A percentile compares a stretch with the other conserved stretches of the same genome.
These are phyloP conservation scores for Xylariomycetidae sp. DNA, from an alignment of 2,329 filamentous ascomycete genomes.

Conservation along the genomic window DNA sequence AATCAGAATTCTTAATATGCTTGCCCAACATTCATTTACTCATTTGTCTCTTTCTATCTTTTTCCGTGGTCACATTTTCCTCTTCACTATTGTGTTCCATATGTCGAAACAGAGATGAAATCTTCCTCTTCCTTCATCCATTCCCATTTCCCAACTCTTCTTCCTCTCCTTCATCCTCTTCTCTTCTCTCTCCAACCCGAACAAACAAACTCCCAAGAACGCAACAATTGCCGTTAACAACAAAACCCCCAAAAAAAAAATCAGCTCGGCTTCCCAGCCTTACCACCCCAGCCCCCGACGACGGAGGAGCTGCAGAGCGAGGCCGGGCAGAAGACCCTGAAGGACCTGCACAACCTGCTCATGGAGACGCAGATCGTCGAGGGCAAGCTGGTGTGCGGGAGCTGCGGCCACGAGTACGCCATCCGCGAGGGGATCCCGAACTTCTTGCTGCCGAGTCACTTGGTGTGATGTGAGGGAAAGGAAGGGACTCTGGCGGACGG, in stretches of 20 bases:
- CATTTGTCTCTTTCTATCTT: too few relatives aligned
- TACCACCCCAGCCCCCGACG: constrained; percentile 62
- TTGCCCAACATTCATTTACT: too few relatives aligned
- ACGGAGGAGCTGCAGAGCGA: constrained; percentile 56
- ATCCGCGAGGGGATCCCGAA: constrained; percentile 96
- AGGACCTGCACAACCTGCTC: constrained; percentile 75
- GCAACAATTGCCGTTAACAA: too few relatives aligned
- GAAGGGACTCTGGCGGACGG: too few relatives aligned
- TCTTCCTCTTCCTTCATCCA: neutral
- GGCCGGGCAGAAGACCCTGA: constrained; percentile 63
- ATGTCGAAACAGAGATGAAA: constrained; percentile 4
- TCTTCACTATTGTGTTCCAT: too few relatives aligned
- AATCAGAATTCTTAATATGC: too few relatives aligned
- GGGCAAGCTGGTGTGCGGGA: constrained; percentile 84
- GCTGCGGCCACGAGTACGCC: constrained; percentile 89
- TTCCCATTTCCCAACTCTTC: too few relatives aligned
- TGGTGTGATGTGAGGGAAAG: too few relatives aligned
- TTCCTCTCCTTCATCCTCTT: too few relatives aligned
- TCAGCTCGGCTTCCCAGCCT: constrained; percentile 73
- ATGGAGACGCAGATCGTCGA: constrained; percentile 87
- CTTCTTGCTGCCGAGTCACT: constrained; percentile 87
- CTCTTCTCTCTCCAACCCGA: too few relatives aligned
- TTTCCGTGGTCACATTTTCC: too few relatives aligned
- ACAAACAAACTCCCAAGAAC: too few relatives aligned
- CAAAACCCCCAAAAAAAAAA: constrained; percentile 1